These are phyloP conservation scores for Strobilomyces echinocephalus DNA, from an alignment of 768 basidiomycete species.

Conservation along the genomic window DNA sequence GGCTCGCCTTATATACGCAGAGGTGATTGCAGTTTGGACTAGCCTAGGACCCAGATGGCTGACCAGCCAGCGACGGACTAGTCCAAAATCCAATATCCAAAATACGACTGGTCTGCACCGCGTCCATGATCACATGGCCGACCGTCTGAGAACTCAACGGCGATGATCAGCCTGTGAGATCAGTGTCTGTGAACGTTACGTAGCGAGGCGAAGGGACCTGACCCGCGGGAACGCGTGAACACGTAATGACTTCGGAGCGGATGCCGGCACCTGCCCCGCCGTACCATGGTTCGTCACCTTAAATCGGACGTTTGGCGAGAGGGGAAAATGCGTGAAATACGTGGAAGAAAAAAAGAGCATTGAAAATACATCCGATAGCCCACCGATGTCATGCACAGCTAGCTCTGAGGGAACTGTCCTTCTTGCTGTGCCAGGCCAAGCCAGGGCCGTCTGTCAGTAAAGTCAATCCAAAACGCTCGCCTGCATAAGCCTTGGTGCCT, in stretches of 20 bases:
- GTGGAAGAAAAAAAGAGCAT: not conserved
- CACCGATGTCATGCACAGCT: conserved; percentile 14
- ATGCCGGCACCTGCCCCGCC: not conserved
- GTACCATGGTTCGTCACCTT: not conserved
- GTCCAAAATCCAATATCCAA: not conserved
- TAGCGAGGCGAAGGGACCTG: no score
- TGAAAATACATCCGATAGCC: conserved; percentile 15
- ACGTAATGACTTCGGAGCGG: not conserved
- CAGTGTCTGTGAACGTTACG: no score
- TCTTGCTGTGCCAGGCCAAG: conserved; percentile 18
- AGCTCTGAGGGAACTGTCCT: conserved; percentile 28
- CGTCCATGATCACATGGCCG: no score
- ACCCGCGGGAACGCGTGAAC: not conserved
- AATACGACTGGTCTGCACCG: not conserved
- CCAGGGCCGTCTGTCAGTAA: not conserved
- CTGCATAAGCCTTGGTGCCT: conserved; percentile 38
- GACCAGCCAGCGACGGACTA: not conserved
- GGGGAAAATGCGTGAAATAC: conserved; percentile 8
- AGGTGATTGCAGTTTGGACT: not conserved
- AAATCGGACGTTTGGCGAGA: not conserved
- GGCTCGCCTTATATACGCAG: conserved; percentile 1
- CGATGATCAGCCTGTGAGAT: no score
- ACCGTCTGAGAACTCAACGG: no score
- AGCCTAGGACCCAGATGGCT: not conserved
- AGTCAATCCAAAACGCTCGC: conserved; percentile 10